Evolutionary conservation across 1,284 basidiomycete genomes (phyloP).

Genomic region (Puccinia novopanici): DNA sequence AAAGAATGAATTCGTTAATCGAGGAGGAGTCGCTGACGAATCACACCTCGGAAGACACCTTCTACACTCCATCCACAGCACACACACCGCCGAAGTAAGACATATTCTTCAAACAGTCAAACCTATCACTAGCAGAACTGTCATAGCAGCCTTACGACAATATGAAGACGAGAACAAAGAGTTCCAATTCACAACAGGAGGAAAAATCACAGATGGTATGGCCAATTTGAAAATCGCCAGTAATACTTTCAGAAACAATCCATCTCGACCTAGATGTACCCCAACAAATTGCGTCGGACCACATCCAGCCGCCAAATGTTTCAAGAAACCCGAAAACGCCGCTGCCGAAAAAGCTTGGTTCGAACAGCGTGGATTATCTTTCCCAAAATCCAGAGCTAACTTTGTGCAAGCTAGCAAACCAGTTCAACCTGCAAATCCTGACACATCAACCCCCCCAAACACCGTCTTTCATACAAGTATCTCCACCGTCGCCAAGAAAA

Average conservation of each 20-base stretch:
- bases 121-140: not conserved
- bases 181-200: not conserved
- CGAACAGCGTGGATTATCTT: no score
- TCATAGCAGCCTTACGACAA: not conserved
- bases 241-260: not conserved
- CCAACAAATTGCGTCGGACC: not conserved
- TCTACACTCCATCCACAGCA: not conserved
- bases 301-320: not conserved
- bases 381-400: not conserved
- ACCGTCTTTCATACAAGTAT: no score
- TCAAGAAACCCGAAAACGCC: not conserved
- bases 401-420: no score
- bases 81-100: not conserved
- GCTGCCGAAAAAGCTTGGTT: not conserved
- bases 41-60: not conserved
- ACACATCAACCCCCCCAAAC: not conserved
- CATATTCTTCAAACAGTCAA: not conserved
- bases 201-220: not conserved
- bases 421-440: not conserved
- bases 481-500: not conserved
- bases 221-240: not conserved
- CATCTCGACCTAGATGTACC: not conserved
- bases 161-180: not conserved
- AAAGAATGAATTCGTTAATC: not conserved
- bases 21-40: not conserved